Conservation (phyloP, 257 asterid species). For the Asclepias syriaca region DNA sequence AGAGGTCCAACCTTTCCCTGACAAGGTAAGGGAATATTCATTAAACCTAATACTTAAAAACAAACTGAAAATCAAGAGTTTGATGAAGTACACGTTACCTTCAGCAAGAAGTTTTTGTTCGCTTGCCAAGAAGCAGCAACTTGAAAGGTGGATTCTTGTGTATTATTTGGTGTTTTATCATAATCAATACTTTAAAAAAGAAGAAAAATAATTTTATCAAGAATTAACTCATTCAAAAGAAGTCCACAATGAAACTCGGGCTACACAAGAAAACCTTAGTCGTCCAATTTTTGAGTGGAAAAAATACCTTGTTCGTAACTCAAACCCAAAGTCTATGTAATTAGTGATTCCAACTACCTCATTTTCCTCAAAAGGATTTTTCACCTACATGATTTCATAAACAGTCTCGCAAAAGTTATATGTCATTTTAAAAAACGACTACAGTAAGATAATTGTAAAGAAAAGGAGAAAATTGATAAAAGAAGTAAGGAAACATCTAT, state of each 20-base stretch:
- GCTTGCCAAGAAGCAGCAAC: constrained; percentile 99
- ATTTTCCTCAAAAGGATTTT: constrained; percentile 79
- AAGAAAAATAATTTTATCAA: constrained; percentile 14
- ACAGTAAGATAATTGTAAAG: constrained; percentile 1
- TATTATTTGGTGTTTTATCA: constrained; percentile 39
- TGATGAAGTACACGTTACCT: constrained; percentile 37
- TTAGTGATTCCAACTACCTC: constrained; percentile 91
- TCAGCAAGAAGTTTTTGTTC: constrained; percentile 69
- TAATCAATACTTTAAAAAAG: constrained; percentile 50
- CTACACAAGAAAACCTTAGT: background rate
- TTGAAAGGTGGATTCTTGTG: constrained; percentile 72
- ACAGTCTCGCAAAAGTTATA: constrained; percentile 3
- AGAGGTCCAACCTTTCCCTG: constrained; percentile 92
- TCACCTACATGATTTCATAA: constrained; percentile 42
- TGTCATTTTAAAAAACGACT: constrained; percentile 7
- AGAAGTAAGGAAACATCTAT: background rate
- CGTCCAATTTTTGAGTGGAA: background rate
- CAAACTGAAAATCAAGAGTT: constrained; percentile 6
- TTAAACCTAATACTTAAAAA: constrained; percentile 7
- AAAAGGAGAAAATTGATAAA: background rate
- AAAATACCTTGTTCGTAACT: constrained; percentile 72
- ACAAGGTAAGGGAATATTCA: constrained; percentile 13
- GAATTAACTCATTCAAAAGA: constrained; percentile 6
- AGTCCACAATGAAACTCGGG: background rate
- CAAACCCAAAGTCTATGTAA: constrained; percentile 88